Evolutionary conservation across 371 early-diverging fungal genomes (phyloP), one percentile per base, ranked within the genome.

Genomic region (Lichtheimia ornata): DNA sequence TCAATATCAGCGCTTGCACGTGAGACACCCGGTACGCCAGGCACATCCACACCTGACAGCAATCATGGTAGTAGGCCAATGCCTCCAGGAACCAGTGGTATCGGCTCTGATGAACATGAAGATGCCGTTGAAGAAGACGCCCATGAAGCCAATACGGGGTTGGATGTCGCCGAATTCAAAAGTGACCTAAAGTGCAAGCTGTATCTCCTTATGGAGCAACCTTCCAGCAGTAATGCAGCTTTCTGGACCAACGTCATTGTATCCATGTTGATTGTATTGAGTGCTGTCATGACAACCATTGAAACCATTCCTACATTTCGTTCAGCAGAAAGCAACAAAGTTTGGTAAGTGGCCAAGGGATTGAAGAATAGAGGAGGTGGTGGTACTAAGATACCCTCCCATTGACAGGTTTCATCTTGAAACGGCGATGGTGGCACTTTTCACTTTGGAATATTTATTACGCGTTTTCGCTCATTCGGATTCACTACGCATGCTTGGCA

Each of bases 231-330:
- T 63, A 59, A 67, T n/a, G 74, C 80, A 12, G 94, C 94, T 5
- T 92, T 94, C 70, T 77, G 84, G 53, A 79, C 87, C 43, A 92
- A 90, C 62, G 83, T 93, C 18, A 76, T 90, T 66, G 86, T 94
- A 4, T 84, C 91, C 0, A 77, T 89, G 52, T 71, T 88, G 58
- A 94, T 94, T 65, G 84, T 92, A 2, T 72, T 88, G 41, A 87
- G 90, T 69, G 89, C 91, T 7, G 82, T 91, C n/a, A 84, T 91
- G 59, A 88, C 92, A 0, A 92, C 91, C 9, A 79, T 94, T 40
- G 94, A 94, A 77, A 94, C 94, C 20, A 91, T 94, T 17, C 94
- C 94, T 18, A 63, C 90, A 17, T 88, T 91, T 66, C 84, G 86
- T 49, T 84, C 84, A 4, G 74, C 77, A 3, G 81, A 85, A 50